phyloP scores from a whole-genome alignment of 768 basidiomycete species.

The Lactifluus rugatus region DNA sequence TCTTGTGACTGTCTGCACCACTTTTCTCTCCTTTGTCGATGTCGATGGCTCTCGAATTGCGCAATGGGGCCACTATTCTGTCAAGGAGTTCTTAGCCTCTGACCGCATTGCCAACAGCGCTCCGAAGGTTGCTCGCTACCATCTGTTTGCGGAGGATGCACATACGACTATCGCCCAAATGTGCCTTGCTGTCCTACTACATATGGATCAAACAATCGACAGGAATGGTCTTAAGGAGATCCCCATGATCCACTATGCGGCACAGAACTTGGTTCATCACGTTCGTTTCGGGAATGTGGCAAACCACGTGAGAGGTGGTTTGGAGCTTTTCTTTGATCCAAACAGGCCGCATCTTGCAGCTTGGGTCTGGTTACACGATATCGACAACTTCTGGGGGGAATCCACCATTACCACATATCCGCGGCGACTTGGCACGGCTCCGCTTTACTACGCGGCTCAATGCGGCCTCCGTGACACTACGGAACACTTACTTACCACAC shows the following conservation, averaged over 20 bases:
- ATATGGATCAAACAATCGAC: neutral
- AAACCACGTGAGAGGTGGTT: neutral
- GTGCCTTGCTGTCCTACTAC: constrained; percentile 8
- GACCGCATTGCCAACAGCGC: neutral
- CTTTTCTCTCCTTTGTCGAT: constrained; percentile 4
- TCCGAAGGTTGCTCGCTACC: constrained; percentile 1
- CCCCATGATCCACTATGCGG: constrained; percentile 7
- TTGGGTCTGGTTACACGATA: constrained; percentile 11
- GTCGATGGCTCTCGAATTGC: constrained; percentile 1
- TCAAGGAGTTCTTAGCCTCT: constrained; percentile 7
- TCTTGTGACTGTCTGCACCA: neutral
- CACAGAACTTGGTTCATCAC: constrained; percentile 7
- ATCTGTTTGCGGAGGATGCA: neutral
- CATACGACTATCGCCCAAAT: constrained; percentile 2
- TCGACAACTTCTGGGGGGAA: constrained; percentile 1
- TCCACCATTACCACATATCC: neutral
- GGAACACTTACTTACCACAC: neutral
- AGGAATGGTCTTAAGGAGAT: neutral
- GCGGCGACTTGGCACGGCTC: neutral
- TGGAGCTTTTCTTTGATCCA: constrained; percentile 2
- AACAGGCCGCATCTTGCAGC: constrained; percentile 5
- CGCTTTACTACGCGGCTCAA: constrained; percentile 4
- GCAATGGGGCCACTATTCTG: constrained; percentile 2
- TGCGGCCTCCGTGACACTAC: neutral
- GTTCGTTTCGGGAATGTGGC: constrained; percentile 4